Evolutionary conservation across 192 early-diverging fungal genomes (phyloP).

Genomic region (Coemansia sp.): DNA sequence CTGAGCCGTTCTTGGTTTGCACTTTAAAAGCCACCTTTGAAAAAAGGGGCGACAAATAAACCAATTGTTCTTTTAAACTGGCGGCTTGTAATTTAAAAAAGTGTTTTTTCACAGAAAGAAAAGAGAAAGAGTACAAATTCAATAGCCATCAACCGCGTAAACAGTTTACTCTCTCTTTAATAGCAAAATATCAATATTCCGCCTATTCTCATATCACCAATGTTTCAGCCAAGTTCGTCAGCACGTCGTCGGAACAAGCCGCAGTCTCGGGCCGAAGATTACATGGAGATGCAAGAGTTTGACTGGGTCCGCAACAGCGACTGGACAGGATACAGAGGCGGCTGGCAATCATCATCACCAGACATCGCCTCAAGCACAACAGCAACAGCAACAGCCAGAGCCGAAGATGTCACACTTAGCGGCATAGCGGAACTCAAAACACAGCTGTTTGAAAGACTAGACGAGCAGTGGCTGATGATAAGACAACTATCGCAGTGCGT

Average conservation of each 20-base stretch:
- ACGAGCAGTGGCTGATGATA: slow-evolving; percentile 48
- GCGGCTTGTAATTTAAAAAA: too few relatives aligned
- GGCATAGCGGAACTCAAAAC: slow-evolving; percentile 18
- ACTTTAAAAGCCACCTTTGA: too few relatives aligned
- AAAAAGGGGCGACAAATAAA: too few relatives aligned
- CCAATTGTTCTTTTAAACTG: too few relatives aligned
- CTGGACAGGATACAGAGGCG: not conserved
- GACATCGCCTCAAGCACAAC: not conserved
- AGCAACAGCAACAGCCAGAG: not conserved
- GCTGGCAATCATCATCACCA: not conserved
- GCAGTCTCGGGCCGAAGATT: not conserved
- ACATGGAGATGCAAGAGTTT: not conserved
- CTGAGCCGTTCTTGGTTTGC: too few relatives aligned
- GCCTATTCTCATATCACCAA: too few relatives aligned
- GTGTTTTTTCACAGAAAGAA: too few relatives aligned
- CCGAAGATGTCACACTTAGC: not conserved
- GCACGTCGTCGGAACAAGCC: not conserved
- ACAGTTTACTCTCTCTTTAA: too few relatives aligned
- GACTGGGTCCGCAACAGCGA: not conserved
- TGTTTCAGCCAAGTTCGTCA: not conserved
- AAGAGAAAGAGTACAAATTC: too few relatives aligned
- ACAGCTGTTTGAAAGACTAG: slow-evolving; percentile 33
- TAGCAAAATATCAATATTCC: not conserved
- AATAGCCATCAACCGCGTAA: too few relatives aligned
- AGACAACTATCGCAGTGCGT: slow-evolving; percentile 34